These are phyloP conservation scores for Colletotrichum orbiculare DNA, from an alignment of 2,329 filamentous ascomycete species.

Conservation along the genomic window DNA sequence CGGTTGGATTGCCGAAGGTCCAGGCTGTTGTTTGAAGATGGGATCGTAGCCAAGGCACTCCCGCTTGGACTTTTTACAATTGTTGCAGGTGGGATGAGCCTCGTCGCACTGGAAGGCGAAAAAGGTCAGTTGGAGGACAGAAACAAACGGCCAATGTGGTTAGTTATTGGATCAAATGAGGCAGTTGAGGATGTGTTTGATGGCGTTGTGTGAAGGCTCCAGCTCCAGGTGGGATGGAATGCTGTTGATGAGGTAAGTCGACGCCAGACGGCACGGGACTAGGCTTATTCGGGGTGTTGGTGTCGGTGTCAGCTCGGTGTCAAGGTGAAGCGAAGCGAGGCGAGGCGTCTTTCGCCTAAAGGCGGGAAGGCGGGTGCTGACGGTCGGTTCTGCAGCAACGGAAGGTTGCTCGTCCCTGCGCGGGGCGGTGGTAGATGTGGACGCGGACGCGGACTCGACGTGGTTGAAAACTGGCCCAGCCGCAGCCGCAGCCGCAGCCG, in stretches of 20 bases:
- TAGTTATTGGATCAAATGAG: background rate
- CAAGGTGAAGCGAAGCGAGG: conserved; percentile 10
- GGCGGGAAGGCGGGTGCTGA: conserved; percentile 11
- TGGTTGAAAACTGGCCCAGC: background rate
- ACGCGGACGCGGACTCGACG: conserved; percentile 12
- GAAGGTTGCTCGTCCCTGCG: conserved; percentile 35
- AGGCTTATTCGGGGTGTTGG: background rate
- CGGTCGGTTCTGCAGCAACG: conserved; percentile 32
- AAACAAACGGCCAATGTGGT: background rate
- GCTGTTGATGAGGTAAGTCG: conserved; percentile 18
- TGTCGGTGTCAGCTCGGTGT: conserved; percentile 7
- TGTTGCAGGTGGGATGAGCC: conserved; percentile 89
- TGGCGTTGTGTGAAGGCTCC: background rate
- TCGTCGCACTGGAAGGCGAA: conserved; percentile 83
- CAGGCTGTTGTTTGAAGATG: conserved; percentile 81
- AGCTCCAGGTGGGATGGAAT: background rate
- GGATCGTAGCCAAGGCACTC: conserved; percentile 89
- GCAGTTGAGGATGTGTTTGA: background rate
- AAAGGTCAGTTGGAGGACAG: conserved; percentile 6
- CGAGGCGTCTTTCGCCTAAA: background rate
- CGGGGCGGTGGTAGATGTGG: background rate
- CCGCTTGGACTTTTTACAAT: conserved; percentile 89
- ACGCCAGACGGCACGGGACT: background rate
- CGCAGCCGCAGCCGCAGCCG: background rate
- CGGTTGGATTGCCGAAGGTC: conserved; percentile 78